Evolutionary conservation across 768 basidiomycete species (phyloP).

Genomic region (Leccinum longicurvipes): DNA sequence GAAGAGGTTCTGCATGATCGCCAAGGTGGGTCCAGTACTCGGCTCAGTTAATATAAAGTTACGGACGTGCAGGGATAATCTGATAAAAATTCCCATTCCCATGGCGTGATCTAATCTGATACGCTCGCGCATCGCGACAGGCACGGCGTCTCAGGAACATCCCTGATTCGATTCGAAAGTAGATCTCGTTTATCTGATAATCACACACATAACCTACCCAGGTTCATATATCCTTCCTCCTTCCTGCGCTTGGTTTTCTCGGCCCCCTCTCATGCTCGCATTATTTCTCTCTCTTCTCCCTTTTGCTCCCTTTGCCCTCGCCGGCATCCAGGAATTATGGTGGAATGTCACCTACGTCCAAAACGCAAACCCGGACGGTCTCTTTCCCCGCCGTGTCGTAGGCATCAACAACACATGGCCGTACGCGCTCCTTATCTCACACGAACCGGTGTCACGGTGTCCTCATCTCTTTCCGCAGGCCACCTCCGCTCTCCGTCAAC

Average conservation of each 20-base stretch:
- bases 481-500: constrained; percentile 74
- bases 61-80: background rate
- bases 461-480: constrained; percentile 42
- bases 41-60: background rate
- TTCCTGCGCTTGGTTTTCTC: background rate
- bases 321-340: constrained; percentile 73
- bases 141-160: background rate
- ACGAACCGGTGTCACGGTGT: too few species aligned
- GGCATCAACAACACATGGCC: constrained; percentile 95
- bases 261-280: background rate
- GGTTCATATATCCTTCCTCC: background rate
- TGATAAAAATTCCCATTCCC: constrained; percentile 5
- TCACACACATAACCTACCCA: background rate
- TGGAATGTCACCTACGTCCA: constrained; percentile 90
- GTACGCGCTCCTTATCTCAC: constrained; percentile 42
- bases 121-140: background rate
- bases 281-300: constrained; percentile 15
- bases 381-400: constrained; percentile 70
- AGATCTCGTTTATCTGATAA: constrained; percentile 9
- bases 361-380: constrained; percentile 80
- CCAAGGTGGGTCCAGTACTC: too few species aligned
- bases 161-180: background rate
- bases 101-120: constrained; percentile 1
- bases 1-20: constrained; percentile 53
- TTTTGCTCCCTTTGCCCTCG: constrained; percentile 40